Conservation (phyloP, 306 rosid genomes). For the Leucaena leucocephala region DNA sequence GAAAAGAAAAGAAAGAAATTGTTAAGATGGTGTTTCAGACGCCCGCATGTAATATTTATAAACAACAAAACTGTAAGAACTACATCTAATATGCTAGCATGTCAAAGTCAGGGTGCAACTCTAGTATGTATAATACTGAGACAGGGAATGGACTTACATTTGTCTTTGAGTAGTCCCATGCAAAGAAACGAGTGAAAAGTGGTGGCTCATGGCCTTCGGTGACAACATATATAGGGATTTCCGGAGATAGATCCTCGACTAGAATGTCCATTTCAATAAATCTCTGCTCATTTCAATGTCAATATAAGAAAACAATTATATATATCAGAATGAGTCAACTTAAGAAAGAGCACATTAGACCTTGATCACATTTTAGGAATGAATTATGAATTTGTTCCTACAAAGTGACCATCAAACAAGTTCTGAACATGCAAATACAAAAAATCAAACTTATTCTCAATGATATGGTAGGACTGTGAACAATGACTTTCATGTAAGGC, state of each 20-base stretch:
- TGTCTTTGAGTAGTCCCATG: conserved; percentile 80
- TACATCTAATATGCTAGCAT: conserved; percentile 6
- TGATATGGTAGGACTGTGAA: not conserved
- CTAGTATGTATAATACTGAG: conserved; percentile 4
- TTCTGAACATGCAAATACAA: conserved; percentile 6
- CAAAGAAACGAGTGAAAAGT: conserved; percentile 82
- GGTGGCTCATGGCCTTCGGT: conserved; percentile 84
- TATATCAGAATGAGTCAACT: not conserved
- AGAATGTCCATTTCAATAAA: conserved; percentile 77
- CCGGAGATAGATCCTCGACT: conserved; percentile 65
- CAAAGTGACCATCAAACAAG: conserved; percentile 14
- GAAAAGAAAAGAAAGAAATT: not conserved
- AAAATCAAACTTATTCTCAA: not conserved
- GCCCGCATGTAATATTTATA: not conserved
- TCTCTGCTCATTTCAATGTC: conserved; percentile 58
- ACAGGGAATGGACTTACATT: conserved; percentile 57
- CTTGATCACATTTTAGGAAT: conserved; percentile 10
- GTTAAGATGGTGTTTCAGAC: not conserved
- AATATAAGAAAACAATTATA: conserved; percentile 19
- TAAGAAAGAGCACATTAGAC: conserved; percentile 4
- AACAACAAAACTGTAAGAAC: not conserved
- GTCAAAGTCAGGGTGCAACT: not conserved
- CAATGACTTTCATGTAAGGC: not conserved
- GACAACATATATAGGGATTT: conserved; percentile 73
- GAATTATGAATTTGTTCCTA: conserved; percentile 20